phyloP scores from a whole-genome alignment of 2,329 filamentous ascomycete species.

The Bipolaris zeicola region DNA sequence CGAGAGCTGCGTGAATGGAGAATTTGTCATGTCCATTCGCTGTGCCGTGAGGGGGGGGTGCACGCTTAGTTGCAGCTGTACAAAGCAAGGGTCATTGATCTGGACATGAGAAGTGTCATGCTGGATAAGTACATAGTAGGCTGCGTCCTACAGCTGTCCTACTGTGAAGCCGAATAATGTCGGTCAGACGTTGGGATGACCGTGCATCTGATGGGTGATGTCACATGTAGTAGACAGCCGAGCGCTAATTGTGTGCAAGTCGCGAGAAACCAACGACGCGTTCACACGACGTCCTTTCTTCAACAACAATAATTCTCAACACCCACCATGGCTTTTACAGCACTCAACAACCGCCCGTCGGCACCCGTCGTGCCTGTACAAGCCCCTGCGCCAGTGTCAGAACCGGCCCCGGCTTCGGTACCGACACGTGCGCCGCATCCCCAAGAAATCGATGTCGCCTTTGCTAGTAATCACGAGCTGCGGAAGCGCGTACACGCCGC shows the following conservation, averaged over 20 bases:
- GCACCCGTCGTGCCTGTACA: constrained; percentile 14
- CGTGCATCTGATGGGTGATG: constrained; percentile 11
- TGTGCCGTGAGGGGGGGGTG: not conserved
- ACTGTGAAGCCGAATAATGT: not conserved
- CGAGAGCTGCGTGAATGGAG: not conserved
- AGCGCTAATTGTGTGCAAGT: constrained; percentile 20
- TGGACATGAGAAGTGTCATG: no score
- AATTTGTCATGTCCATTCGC: not conserved
- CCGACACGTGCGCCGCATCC: constrained; percentile 23
- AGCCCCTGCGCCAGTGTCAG: constrained; percentile 5
- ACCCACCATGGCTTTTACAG: constrained; percentile 30
- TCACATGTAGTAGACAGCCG: constrained; percentile 8
- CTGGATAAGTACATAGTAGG: no score
- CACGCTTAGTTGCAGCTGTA: not conserved
- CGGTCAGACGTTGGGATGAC: not conserved
- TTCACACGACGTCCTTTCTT: constrained; percentile 3
- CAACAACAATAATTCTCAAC: constrained; percentile 13
- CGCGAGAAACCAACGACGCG: constrained; percentile 20
- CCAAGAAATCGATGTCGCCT: constrained; percentile 43
- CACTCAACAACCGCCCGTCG: constrained; percentile 25
- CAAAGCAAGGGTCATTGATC: no score
- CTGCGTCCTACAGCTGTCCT: not conserved
- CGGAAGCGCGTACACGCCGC: constrained; percentile 47
- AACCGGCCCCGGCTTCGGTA: not conserved
- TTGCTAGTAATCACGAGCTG: constrained; percentile 42